Evolutionary conservation across 2,329 filamentous ascomycete genomes (phyloP).

Genomic region (Hypomyces perniciosus): DNA sequence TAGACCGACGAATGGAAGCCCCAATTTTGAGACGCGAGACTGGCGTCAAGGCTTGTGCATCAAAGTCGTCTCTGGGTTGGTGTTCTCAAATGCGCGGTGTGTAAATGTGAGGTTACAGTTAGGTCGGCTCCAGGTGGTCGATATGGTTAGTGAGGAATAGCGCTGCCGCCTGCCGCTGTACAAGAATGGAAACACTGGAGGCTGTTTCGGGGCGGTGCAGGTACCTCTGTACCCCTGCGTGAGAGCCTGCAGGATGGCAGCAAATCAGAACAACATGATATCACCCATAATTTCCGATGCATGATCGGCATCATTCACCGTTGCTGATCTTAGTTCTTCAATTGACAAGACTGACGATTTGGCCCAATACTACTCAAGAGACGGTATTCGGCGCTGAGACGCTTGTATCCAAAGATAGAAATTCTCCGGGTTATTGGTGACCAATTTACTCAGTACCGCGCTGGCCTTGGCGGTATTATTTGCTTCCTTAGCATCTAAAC

Average conservation of each 20-base stretch:
- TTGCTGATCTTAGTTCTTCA: background rate
- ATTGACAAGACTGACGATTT: background rate
- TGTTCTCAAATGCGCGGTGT: no score
- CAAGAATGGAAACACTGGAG: background rate
- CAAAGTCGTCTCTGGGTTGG: background rate
- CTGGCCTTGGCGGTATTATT: no score
- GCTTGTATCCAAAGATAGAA: no score
- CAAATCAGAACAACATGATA: constrained; percentile 6
- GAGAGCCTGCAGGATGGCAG: constrained; percentile 8
- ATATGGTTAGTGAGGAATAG: background rate
- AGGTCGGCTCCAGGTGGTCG: no score
- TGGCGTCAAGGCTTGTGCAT: background rate
- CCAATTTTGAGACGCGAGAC: background rate
- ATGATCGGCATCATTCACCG: background rate
- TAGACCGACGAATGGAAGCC: background rate
- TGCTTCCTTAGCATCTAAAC: background rate
- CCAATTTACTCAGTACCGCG: no score
- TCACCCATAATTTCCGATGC: background rate
- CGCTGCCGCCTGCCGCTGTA: constrained; percentile 1
- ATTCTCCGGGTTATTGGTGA: no score
- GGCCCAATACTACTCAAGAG: no score
- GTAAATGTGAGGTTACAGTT: no score
- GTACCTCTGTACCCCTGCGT: constrained; percentile 7
- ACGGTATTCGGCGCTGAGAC: no score
- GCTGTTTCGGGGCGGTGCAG: background rate